These are phyloP conservation scores for Schwanniomyces sp. DNA, from an alignment of 805 yeast species.

Conservation along the genomic window DNA sequence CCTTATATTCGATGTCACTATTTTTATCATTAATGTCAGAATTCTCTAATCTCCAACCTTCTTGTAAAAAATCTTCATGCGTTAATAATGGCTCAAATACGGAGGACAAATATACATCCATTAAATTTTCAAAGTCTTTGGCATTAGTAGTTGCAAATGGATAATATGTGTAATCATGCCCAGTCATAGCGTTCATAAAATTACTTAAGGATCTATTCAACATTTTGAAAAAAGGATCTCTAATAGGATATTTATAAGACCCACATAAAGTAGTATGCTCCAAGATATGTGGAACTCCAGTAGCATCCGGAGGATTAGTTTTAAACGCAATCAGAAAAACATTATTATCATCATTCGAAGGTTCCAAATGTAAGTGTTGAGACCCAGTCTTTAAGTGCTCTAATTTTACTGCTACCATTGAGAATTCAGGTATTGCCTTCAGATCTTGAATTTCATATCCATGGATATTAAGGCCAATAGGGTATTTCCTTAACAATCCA, in stretches of 20 bases:
- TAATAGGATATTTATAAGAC: conserved; percentile 83
- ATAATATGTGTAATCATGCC: conserved; percentile 91
- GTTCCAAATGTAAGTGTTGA: conserved; percentile 79
- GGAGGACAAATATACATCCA: conserved; percentile 85
- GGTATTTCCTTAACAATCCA: conserved; percentile 43
- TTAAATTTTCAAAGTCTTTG: conserved; percentile 76
- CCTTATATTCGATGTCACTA: conserved; percentile 76
- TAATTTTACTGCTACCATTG: conserved; percentile 74
- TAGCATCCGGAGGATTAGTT: conserved; percentile 91
- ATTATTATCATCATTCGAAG: conserved; percentile 77
- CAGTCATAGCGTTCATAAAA: conserved; percentile 99
- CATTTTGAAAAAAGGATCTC: conserved; percentile 99
- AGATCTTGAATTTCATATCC: conserved; percentile 70
- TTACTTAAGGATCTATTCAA: conserved; percentile 89
- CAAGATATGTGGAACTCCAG: conserved; percentile 94
- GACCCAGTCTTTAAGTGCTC: conserved; percentile 71
- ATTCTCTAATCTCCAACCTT: conserved; percentile 96
- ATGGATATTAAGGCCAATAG: conserved; percentile 59
- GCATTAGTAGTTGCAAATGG: conserved; percentile 94
- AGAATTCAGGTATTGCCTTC: conserved; percentile 75
- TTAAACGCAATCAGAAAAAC: conserved; percentile 88
- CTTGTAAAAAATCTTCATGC: conserved; percentile 84
- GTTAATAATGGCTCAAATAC: conserved; percentile 79
- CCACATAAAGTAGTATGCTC: conserved; percentile 98
- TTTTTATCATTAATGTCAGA: conserved; percentile 53